A percentile compares a stretch with the other conserved stretches of the same genome.
Conservation (phyloP, 805 yeast species). For the Metschnikowia matae region DNA sequence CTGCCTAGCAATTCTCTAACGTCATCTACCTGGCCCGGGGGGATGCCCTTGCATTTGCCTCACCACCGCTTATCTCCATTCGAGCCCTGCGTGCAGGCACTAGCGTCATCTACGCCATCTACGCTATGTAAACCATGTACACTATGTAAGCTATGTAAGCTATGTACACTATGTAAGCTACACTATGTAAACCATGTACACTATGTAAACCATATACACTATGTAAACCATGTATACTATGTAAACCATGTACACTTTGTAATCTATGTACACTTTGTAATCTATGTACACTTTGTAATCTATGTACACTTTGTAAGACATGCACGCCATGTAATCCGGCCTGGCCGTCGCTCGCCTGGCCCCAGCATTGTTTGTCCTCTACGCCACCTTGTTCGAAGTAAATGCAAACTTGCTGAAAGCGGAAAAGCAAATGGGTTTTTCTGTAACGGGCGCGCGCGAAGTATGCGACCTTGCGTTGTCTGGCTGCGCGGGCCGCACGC, state of each 20-base stretch:
- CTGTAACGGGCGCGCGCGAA: conserved; percentile 3
- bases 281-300: not conserved
- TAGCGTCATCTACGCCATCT: no score
- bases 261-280: no score
- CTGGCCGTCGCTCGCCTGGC: not conserved
- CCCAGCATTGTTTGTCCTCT: not conserved
- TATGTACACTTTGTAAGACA: not conserved
- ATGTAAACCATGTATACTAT: not conserved
- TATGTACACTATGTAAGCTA: not conserved
- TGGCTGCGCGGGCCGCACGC: conserved; percentile 2
- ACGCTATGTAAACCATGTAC: not conserved
- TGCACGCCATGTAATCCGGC: not conserved
- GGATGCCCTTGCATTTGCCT: no score
- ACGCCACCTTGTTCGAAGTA: not conserved
- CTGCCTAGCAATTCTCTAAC: no score
- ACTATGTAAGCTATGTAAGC: no score
- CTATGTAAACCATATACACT: not conserved
- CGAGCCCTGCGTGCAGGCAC: not conserved
- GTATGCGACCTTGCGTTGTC: not conserved
- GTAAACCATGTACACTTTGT: not conserved
- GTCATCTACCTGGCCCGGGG: no score
- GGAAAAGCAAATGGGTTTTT: not conserved
- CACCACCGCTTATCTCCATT: no score
- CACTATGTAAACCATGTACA: no score
- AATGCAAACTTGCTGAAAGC: not conserved